Evolutionary conservation across 2,329 filamentous ascomycete species (phyloP).

Genomic region (Sporothrix schenckii): DNA sequence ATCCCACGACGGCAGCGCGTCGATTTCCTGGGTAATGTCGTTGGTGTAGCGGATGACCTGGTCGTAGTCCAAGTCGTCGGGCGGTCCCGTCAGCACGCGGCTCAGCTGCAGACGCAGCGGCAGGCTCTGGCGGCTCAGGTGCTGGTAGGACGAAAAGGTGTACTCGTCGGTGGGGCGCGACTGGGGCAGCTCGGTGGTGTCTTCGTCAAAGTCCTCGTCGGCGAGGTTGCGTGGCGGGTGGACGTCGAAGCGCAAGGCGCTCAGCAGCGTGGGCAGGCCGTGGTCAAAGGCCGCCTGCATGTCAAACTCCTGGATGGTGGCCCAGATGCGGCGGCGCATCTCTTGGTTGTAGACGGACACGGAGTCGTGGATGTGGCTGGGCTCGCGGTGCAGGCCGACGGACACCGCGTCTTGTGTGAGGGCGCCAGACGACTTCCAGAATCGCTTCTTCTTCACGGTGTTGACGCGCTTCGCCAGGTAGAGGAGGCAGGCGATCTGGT

Average conservation of each 20-base stretch:
- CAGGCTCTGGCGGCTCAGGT: constrained; percentile 60
- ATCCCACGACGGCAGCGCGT: constrained; percentile 62
- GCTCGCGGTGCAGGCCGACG: constrained; percentile 63
- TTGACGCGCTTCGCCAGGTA: constrained; percentile 65
- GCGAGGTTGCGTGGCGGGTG: constrained; percentile 59
- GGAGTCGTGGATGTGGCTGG: constrained; percentile 57
- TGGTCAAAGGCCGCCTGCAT: constrained; percentile 65
- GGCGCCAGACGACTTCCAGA: constrained; percentile 61
- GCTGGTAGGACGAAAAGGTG: constrained; percentile 62
- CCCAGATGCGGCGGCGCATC: constrained; percentile 64
- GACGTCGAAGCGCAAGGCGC: constrained; percentile 59
- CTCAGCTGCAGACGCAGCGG: constrained; percentile 60
- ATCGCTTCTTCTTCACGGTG: constrained; percentile 65
- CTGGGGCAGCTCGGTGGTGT: constrained; percentile 51
- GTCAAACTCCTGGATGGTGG: constrained; percentile 64
- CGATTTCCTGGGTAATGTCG: constrained; percentile 63
- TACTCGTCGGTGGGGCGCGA: constrained; percentile 58
- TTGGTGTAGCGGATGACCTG: constrained; percentile 65
- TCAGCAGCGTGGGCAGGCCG: constrained; percentile 60
- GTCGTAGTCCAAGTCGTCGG: constrained; percentile 62
- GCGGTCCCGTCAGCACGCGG: constrained; percentile 58
- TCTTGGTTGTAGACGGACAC: constrained; percentile 64
- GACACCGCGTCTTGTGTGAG: constrained; percentile 62
- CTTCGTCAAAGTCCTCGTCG: constrained; percentile 59
- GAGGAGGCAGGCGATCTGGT: constrained; percentile 62